phyloP scores from a whole-genome alignment of 768 basidiomycete species.

The Calvatia gigantea region DNA sequence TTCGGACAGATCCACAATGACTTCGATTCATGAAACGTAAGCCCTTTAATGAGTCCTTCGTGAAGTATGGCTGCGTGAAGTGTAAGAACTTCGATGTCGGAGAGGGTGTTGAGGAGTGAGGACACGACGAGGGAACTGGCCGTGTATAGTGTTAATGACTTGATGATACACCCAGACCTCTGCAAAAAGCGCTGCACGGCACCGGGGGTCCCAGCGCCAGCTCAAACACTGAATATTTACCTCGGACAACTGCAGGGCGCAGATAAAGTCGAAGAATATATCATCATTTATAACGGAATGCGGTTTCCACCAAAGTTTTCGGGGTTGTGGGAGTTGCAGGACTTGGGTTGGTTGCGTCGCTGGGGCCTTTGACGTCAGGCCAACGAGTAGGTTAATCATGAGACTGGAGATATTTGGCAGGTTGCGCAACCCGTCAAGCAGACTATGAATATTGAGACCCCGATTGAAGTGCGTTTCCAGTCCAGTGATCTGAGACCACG shows the following conservation, averaged over 20 bases:
- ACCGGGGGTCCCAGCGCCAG: too few relatives aligned
- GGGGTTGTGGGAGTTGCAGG: not conserved
- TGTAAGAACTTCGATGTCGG: not conserved
- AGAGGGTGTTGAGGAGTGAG: not conserved
- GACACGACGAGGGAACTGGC: not conserved
- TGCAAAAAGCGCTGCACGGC: not conserved
- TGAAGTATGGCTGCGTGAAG: too few relatives aligned
- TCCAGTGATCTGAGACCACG: constrained; percentile 1
- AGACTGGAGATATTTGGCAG: not conserved
- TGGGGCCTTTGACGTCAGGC: too few relatives aligned
- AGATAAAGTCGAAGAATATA: not conserved
- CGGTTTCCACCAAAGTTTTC: not conserved
- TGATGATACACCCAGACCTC: not conserved
- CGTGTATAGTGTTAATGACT: not conserved
- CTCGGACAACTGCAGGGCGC: not conserved
- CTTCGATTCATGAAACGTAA: not conserved
- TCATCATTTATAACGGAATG: too few relatives aligned
- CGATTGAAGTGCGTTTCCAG: not conserved
- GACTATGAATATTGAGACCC: not conserved
- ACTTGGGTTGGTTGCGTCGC: too few relatives aligned
- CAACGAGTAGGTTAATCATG: too few relatives aligned
- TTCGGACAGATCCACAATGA: not conserved
- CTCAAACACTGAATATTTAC: not conserved
- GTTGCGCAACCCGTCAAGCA: not conserved
- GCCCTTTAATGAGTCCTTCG: too few relatives aligned